Conservation (phyloP, 768 basidiomycete species). For the Sutorius australiensis region DNA sequence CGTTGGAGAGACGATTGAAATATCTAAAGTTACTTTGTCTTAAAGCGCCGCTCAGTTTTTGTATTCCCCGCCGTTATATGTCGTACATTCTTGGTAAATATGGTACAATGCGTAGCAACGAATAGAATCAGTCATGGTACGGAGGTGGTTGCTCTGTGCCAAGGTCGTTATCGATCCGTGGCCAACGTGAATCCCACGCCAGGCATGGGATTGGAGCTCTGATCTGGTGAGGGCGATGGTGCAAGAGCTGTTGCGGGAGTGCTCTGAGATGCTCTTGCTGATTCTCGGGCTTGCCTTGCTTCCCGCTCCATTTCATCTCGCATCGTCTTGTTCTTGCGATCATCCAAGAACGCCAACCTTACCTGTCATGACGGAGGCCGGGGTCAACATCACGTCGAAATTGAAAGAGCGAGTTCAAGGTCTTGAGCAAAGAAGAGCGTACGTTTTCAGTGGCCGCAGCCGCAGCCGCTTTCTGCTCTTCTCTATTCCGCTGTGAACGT, state of each 20-base stretch:
- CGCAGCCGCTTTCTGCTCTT: conserved; percentile 56
- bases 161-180: not conserved
- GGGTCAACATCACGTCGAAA: not conserved
- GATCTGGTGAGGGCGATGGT: not conserved
- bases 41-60: not conserved
- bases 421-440: conserved; percentile 1
- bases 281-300: conserved; percentile 40
- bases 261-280: conserved; percentile 5
- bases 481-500: conserved; percentile 44
- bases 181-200: conserved; percentile 22
- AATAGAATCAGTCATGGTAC: conserved; percentile 11
- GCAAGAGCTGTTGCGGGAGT: not conserved
- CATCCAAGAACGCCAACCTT: conserved; percentile 77
- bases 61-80: not conserved
- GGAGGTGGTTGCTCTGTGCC: conserved; percentile 20
- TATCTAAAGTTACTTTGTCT: conserved; percentile 5
- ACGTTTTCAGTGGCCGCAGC: conserved; percentile 58
- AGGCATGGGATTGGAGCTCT: conserved; percentile 17
- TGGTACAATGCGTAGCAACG: conserved; percentile 3
- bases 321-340: conserved; percentile 55
- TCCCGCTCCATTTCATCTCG: conserved; percentile 59
- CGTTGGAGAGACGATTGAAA: conserved; percentile 11
- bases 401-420: not conserved
- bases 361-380: conserved; percentile 41
- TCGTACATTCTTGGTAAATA: not conserved